Conservation (phyloP, 139 green algal species). For the Volvox africanus region DNA sequence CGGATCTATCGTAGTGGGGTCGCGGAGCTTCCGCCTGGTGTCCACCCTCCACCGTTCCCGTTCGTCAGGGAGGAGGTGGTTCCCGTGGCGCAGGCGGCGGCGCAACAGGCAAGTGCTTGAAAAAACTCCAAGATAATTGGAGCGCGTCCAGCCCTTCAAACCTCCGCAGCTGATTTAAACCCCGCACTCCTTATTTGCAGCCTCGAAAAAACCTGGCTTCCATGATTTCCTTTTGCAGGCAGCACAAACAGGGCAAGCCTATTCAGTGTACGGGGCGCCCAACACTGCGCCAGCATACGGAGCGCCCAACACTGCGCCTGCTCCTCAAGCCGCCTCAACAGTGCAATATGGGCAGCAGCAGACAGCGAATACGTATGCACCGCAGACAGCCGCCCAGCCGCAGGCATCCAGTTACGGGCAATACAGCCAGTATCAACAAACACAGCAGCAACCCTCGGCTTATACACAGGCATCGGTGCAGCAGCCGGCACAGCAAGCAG, state of each 20-base stretch:
- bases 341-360: constrained; percentile 27
- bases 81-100: background rate
- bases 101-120: background rate
- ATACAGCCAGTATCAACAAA: constrained; percentile 32
- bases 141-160: too few relatives aligned
- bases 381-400: background rate
- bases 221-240: background rate
- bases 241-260: background rate
- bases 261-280: background rate
- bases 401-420: background rate
- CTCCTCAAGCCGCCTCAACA: constrained; percentile 9
- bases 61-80: constrained; percentile 72
- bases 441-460: background rate
- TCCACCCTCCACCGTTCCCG: constrained; percentile 75
- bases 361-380: constrained; percentile 11
- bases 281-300: background rate
- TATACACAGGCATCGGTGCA: background rate
- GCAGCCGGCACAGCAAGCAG: background rate
- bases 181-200: too few relatives aligned
- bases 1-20: constrained; percentile 83
- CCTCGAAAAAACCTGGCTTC: too few relatives aligned
- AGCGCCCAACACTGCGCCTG: background rate
- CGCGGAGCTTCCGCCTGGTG: constrained; percentile 43
- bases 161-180: too few relatives aligned
- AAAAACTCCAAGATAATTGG: too few relatives aligned